Conservation (phyloP, 2,329 filamentous ascomycete species). For the Chaetomium globosum region DNA sequence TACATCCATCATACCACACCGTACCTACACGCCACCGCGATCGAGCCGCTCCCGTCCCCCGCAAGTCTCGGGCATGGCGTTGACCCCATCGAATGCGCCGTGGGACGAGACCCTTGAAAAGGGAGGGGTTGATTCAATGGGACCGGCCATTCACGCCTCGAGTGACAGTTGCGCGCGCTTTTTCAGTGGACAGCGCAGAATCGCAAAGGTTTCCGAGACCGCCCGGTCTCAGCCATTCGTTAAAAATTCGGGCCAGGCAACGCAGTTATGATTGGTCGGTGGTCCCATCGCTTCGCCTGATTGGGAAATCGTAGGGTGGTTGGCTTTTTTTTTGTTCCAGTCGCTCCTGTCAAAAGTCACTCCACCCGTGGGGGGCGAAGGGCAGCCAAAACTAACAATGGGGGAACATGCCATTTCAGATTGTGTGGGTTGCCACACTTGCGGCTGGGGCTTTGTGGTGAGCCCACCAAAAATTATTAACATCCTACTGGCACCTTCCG, state of each 20-base stretch:
- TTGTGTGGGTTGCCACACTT: constrained; percentile 13
- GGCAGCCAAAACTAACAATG: background rate
- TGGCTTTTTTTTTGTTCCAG: background rate
- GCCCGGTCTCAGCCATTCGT: constrained; percentile 28
- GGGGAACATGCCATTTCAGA: background rate
- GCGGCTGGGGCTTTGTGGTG: constrained; percentile 11
- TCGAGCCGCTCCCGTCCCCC: constrained; percentile 6
- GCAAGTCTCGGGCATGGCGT: background rate
- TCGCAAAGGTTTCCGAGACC: constrained; percentile 16
- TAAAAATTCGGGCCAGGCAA: constrained; percentile 21
- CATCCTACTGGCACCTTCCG: constrained; percentile 21
- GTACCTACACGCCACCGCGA: background rate
- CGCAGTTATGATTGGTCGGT: constrained; percentile 24
- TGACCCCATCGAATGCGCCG: background rate
- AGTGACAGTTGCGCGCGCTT: constrained; percentile 9
- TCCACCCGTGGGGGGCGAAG: constrained; percentile 23
- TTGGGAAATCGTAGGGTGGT: constrained; percentile 25
- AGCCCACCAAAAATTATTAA: constrained; percentile 24
- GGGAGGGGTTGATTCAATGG: background rate
- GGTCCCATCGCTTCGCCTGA: constrained; percentile 31
- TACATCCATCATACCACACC: background rate
- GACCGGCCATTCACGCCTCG: constrained; percentile 15
- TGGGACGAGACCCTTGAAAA: background rate
- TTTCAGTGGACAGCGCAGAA: constrained; percentile 13
- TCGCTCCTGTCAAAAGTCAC: constrained; percentile 12